Evolutionary conservation across 768 basidiomycete species (phyloP).

Genomic region (Naganishia kalamii): DNA sequence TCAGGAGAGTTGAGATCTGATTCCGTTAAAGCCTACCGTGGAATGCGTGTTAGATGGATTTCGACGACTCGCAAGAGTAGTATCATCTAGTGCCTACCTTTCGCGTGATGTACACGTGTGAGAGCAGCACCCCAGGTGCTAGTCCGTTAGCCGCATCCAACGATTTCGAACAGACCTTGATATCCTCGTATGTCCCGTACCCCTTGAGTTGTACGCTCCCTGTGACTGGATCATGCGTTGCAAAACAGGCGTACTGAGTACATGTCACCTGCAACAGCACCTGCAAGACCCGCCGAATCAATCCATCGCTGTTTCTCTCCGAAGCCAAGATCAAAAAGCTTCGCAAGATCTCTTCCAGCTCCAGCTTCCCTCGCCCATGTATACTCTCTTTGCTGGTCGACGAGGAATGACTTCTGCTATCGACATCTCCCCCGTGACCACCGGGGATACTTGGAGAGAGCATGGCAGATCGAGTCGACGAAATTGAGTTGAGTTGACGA

Average conservation of each 20-base stretch:
- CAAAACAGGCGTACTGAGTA: slow-evolving; percentile 22
- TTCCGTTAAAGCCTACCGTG: slow-evolving; percentile 8
- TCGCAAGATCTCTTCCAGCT: slow-evolving; percentile 6
- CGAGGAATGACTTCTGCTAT: neutral
- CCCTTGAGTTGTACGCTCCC: slow-evolving; percentile 11
- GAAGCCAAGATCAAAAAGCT: slow-evolving; percentile 18
- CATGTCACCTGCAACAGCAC: slow-evolving; percentile 21
- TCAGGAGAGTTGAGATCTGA: neutral
- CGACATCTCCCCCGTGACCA: neutral
- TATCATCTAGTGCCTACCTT: neutral
- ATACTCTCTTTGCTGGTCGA: neutral
- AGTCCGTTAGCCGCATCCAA: slow-evolving; percentile 5
- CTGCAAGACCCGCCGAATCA: slow-evolving; percentile 17
- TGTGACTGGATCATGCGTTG: slow-evolving; percentile 11
- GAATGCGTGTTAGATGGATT: slow-evolving; percentile 16
- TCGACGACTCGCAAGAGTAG: neutral
- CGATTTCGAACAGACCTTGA: slow-evolving; percentile 11
- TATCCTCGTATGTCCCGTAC: slow-evolving; percentile 7
- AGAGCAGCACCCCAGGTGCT: slow-evolving; percentile 10
- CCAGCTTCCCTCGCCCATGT: neutral
- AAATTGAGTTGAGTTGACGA: too few relatives aligned
- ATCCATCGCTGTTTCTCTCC: slow-evolving; percentile 13
- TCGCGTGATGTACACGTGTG: slow-evolving; percentile 2
- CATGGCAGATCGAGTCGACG: too few relatives aligned
- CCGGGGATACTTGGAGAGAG: neutral